Evolutionary conservation across 2,329 filamentous ascomycete species (phyloP), one percentile per base, ranked within the genome.

Genomic region (Colletotrichum sidae): DNA sequence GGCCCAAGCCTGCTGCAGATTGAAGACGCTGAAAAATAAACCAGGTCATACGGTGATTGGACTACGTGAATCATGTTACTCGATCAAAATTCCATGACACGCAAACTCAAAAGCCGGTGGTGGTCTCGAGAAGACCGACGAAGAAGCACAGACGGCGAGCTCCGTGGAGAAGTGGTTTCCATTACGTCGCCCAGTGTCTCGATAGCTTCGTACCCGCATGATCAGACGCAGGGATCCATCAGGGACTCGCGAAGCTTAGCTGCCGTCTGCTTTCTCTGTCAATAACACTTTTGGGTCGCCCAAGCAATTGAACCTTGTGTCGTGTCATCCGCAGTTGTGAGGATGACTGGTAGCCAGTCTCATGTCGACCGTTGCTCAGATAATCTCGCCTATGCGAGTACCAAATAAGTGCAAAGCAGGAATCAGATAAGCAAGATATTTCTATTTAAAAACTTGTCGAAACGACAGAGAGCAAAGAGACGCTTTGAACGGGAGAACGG

Each of bases 211-310:
- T 41, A 39, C 9, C 41, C 42, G 38, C 41, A 51, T 39, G 58
- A 57, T 56, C 35, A 52, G 46, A 44, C 15, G 42, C 52, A 65
- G 52, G 62, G 62, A 49, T 57, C 52, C 25, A 45, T 33, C 51
- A 55, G 52, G 62, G 52, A 49, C 47, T 39, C 52, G 58, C 58
- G 46, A 62, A 65, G 62, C 62, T 65, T 65, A 55, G 38, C 42
- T 17, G 25, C 25, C 25, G 25, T n/a, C 44, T n/a, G 12, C 11
- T 13, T 44, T 44, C 8, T 7, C 42, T 8, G 41, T 13, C 11
- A 8, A 59, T 25, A 25, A 25, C 4, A 25, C 1, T 25, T 25
- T 25, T 25, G 25, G 25, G 25, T 25, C 25, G 25, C 25, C 25
- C 25, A 25, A 4, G 25, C 25, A 25, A 25, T 25, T 5, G 25